phyloP scores from a whole-genome alignment of 2,329 filamentous ascomycete species.

The Byssochlamys sp. region DNA sequence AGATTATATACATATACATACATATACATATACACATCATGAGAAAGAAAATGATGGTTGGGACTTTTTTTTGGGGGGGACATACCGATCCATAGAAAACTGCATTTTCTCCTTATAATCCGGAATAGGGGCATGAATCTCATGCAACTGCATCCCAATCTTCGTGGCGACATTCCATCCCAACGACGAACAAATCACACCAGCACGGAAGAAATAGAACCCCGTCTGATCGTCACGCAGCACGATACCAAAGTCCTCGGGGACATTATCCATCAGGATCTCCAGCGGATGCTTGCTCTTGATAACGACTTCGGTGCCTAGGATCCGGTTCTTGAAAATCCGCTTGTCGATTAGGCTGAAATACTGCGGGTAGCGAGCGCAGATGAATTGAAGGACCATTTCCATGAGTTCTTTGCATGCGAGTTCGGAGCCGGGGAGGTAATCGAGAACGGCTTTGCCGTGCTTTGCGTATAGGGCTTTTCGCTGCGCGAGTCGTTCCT shows the following conservation, averaged over 20 bases:
- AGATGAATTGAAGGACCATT: conserved; percentile 72
- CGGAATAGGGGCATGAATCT: conserved; percentile 66
- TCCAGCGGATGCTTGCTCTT: conserved; percentile 54
- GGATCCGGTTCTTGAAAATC: conserved; percentile 58
- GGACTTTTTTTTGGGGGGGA: not conserved
- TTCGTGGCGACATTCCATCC: conserved; percentile 72
- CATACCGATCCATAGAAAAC: conserved; percentile 72
- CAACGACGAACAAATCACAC: conserved; percentile 66
- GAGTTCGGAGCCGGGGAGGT: conserved; percentile 64
- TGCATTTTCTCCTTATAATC: conserved; percentile 83
- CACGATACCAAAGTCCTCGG: conserved; percentile 75
- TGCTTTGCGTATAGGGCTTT: conserved; percentile 55
- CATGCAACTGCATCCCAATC: conserved; percentile 58
- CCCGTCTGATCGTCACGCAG: conserved; percentile 62
- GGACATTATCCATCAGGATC: conserved; percentile 65
- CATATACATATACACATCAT: too few relatives aligned
- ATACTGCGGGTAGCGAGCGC: conserved; percentile 63
- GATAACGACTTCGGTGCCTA: conserved; percentile 55
- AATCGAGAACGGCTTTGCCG: conserved; percentile 55
- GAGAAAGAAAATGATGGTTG: not conserved
- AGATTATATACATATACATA: not conserved
- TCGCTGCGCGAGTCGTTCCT: conserved; percentile 57
- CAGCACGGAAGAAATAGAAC: conserved; percentile 64
- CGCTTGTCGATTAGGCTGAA: conserved; percentile 52
- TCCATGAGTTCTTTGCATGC: conserved; percentile 83